These are phyloP conservation scores for Polysphondylium violaceum DNA, from an alignment of 78 protist genomes.

Conservation along the genomic window DNA sequence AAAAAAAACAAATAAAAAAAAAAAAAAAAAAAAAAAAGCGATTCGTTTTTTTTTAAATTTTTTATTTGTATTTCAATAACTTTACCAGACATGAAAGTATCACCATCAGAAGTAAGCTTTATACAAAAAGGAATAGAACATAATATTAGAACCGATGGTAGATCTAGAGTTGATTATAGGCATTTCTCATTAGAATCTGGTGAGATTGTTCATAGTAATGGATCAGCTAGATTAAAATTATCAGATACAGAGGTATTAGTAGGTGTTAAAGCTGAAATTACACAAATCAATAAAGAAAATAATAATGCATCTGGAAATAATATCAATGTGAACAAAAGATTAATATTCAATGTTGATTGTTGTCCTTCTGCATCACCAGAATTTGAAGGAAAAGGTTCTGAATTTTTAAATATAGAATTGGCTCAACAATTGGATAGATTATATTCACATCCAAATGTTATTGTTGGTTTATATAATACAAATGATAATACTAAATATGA, in stretches of 20 bases:
- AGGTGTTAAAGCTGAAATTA: constrained; percentile 82
- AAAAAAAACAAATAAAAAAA: background rate
- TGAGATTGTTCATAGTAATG: constrained; percentile 75
- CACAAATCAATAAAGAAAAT: constrained; percentile 3
- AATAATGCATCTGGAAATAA: constrained; percentile 4
- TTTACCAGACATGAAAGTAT: background rate
- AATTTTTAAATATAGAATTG: constrained; percentile 70
- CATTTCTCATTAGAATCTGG: constrained; percentile 62
- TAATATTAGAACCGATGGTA: constrained; percentile 77
- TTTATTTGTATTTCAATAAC: too few relatives aligned
- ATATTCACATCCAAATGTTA: constrained; percentile 14
- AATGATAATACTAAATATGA: too few relatives aligned
- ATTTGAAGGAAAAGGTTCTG: constrained; percentile 77
- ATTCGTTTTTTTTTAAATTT: too few relatives aligned
- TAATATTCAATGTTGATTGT: constrained; percentile 42
- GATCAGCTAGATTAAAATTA: constrained; percentile 66
- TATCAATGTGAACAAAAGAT: constrained; percentile 13
- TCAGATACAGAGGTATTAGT: constrained; percentile 78
- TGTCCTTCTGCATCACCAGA: constrained; percentile 88
- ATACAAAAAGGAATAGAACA: constrained; percentile 63
- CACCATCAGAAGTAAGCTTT: constrained; percentile 56
- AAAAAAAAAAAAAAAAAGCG: background rate
- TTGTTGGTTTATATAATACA: constrained; percentile 2
- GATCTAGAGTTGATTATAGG: constrained; percentile 79
- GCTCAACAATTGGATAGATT: constrained; percentile 74